Base-by-base conservation (phyloP, 306 rosid genomes). In the Cicer cuneatum region DNA sequence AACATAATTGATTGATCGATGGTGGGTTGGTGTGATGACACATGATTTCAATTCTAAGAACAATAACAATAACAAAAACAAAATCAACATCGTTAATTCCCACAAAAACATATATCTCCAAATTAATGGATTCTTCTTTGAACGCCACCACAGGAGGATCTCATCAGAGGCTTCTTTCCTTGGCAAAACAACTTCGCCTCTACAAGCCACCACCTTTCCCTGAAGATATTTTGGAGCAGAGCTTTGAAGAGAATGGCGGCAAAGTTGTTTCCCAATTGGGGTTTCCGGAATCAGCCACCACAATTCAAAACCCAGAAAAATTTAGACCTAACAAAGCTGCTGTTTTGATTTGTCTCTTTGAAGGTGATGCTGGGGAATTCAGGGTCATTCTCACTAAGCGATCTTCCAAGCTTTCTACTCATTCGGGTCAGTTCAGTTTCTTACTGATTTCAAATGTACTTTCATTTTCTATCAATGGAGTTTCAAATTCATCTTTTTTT, bases 331-430 rank as follows among this genome's bases (percentile, higher is more conserved):
- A 81, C 29, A 87, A 75, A 85, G 98, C 96, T 35, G 98, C 96
- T 69, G 98, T 94, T 76, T 81, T 94, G 88, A 80, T 94, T 80
- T 94, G 98, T 68, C 88, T 94, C 72, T 91, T 90, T 53, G 93
- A 91, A 86, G 98, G 91, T 41, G 91, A 85, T 53, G 81, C 73
- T 65, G 98, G 98, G 16, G 97, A 94, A 71, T 85, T 94, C 5
- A 85, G 98, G 16, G 98, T 94, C 35, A 83, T 94, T 49, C 91
- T 94, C 75, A 94, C 97, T 45, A 91, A 90, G 64, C 93, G 98
- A 4, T 86, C 97, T 16, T 87, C 93, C 15, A 47, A 71, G 73
- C 81, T 91, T 7, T 90, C 96, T 70, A 74, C 93, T 83, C 98
- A 94, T 73, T 90, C 98, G 33, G 98, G 98, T 94, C 51, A 21